Evolutionary conservation across 2,329 filamentous ascomycete species (phyloP), one percentile per base, ranked within the genome.

Genomic region (Escovopsis sp.): DNA sequence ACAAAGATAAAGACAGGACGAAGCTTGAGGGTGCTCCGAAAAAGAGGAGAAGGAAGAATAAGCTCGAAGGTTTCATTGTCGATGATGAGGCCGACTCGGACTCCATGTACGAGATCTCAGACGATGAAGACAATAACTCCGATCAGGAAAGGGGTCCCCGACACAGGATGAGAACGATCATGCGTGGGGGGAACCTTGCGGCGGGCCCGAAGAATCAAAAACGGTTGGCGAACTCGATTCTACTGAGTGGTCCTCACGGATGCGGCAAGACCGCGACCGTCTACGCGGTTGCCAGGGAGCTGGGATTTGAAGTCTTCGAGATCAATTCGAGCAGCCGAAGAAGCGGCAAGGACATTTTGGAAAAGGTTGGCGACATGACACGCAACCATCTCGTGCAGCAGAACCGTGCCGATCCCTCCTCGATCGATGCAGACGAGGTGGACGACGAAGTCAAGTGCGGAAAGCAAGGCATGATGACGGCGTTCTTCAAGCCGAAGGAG

Each of bases 281-380:
- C 0, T 88, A 93, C 58, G 91, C 91, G 4, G 82, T 88, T 35
- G 89, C 91, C 5, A 89, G 84, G 53, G 89, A 98, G 60, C 70
- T 96, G 13, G 86, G 76, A 1, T 96, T 93, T 54, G 88, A 94
- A 53, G 74, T 98, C 1, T 98, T 98, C 50, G 91, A 98, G 60
- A 87, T 98, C 55, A 93, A 94, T 53, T 66, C 89, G 0, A 77
- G 85, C 45, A 85, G 76, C 50, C 78, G 88, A 39, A 73, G 91
- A 47, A 94, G 77, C 54, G 89, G 88, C 29, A 91, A 81, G 57
- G 91, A 98, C 53, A 79, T 98, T 38, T 58, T 94, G 30, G 91
- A 98, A 53, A 84, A 76, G 51, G 85, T 98, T 36, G 93, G 91
- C 34, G 87, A 98, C 60, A 96, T 98, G 89, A 91, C 87, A 4